Evolutionary conservation across 192 early-diverging fungal genomes (phyloP).

Genomic region (Linnemannia zychae): DNA sequence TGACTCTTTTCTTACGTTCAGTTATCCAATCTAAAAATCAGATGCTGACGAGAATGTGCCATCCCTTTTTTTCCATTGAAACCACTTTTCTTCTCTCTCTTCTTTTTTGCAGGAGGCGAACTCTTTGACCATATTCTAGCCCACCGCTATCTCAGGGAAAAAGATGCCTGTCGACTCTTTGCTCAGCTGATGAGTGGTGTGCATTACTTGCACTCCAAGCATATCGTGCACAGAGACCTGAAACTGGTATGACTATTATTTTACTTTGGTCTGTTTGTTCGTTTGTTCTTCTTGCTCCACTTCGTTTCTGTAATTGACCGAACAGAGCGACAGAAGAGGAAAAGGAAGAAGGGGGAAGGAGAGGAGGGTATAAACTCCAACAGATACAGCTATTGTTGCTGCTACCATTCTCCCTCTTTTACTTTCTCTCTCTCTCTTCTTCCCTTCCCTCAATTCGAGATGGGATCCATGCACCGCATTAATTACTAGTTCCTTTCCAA

Average conservation of each 20-base stretch:
- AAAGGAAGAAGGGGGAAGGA: background rate
- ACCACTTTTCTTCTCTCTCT: background rate
- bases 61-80: background rate
- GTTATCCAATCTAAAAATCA: background rate
- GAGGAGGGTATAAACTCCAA: background rate
- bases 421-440: background rate
- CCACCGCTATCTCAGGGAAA: slow-evolving; percentile 92
- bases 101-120: slow-evolving; percentile 80
- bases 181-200: slow-evolving; percentile 95
- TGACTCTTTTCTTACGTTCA: background rate
- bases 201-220: slow-evolving; percentile 90
- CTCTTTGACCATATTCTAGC: slow-evolving; percentile 98
- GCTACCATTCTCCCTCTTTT: background rate
- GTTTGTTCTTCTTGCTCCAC: background rate
- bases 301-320: background rate
- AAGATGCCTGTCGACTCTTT: slow-evolving; percentile 92
- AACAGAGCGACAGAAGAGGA: background rate
- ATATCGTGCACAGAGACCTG: slow-evolving; percentile 97
- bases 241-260: slow-evolving; percentile 78
- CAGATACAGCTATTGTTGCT: background rate
- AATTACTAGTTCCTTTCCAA: background rate
- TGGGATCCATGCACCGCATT: background rate
- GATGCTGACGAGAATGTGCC: slow-evolving; percentile 6
- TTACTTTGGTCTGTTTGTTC: background rate
- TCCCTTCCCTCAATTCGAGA: background rate